Evolutionary conservation across 768 basidiomycete species (phyloP), one percentile per base, ranked within the genome.

Genomic region (Ephemerocybe angulata): DNA sequence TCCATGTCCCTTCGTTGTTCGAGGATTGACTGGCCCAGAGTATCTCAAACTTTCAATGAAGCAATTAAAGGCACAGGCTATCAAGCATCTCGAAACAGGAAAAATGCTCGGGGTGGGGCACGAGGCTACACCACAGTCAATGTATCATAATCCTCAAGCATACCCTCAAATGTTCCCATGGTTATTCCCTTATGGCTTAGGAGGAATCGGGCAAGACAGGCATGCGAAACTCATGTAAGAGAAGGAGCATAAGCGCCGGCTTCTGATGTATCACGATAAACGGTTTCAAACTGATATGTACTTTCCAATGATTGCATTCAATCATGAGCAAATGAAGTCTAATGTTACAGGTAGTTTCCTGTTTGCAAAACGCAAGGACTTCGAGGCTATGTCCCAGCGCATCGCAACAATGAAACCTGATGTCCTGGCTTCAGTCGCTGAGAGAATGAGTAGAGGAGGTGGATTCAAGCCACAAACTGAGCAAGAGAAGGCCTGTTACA

Each of bases 401-500:
- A 35, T 35, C 17, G 33, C 33, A 8, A 35, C 8, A 8, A 8
- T 35, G 17, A 35, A 35, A 17, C 33, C 33, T 35, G 33, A 35
- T 35, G 33, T 35, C 17, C 17, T 35, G 17, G 8, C 8, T 8
- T 8, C 33, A 35, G 33, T 35, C 17, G 8, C 33, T 8, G 8
- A 35, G 33, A 35, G 17, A 19, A 13, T 41, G 7, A 41, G 38
- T n/a, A 41, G 22, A 5, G 50, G 50, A 11, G 50, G 40, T 15
- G 4, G 4, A 4, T 37, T 52, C 37, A 52, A 40, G 40, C 50
- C 62, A 58, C 44, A 60, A 30, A 56, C 52, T 15, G 43, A 56
- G 25, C 56, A 56, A 6, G 63, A 64, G 49, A 64, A 62, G 30
- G 24, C 27, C 1, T 68, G 66, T 24, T 38, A 47, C 65, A 54